Base-by-base conservation (phyloP, 306 rosid genomes). In the Vigna radiata region DNA sequence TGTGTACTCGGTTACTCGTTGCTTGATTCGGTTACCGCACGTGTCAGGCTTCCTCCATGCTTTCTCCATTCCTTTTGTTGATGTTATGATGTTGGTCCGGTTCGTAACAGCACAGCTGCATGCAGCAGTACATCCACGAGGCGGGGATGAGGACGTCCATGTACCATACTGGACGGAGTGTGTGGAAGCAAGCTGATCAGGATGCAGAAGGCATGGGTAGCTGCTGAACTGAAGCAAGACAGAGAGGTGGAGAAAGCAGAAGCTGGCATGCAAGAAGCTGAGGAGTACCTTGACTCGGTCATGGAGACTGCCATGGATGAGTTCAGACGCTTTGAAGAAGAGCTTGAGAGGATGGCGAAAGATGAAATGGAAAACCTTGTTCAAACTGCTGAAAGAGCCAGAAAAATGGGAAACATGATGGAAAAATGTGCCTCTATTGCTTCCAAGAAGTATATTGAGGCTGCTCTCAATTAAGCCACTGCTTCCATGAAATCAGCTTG, bases 121-220 rank as follows among this genome's bases (percentile, higher is more conserved):
- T n/a, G n/a, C n/a, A n/a, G n/a, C n/a, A n/a, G n/a, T n/a, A n/a
- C n/a, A n/a, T n/a, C n/a, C n/a, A n/a, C n/a, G n/a, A n/a, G n/a
- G n/a, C n/a, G n/a, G n/a, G n/a, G n/a, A n/a, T n/a, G n/a, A n/a
- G n/a, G n/a, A n/a, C n/a, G n/a, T n/a, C n/a, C n/a, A n/a, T n/a
- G n/a, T n/a, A n/a, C n/a, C n/a, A n/a, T n/a, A n/a, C n/a, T n/a
- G n/a, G n/a, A n/a, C n/a, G n/a, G n/a, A n/a, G n/a, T n/a, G n/a
- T n/a, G n/a, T n/a, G n/a, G n/a, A n/a, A n/a, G n/a, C n/a, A n/a
- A n/a, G n/a, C n/a, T n/a, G n/a, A n/a, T n/a, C n/a, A n/a, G n/a
- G n/a, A n/a, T n/a, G n/a, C n/a, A n/a, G n/a, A 95, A 81, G 3
- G 88, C 97, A 48, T 92, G 97, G 99, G 99, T 93, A 0, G 96